Percentiles rank a stretch among this genome's conserved stretches.
Evolutionary conservation across 371 early-diverging fungal genomes (phyloP).

Genomic region (Rhizopus microsporus): DNA sequence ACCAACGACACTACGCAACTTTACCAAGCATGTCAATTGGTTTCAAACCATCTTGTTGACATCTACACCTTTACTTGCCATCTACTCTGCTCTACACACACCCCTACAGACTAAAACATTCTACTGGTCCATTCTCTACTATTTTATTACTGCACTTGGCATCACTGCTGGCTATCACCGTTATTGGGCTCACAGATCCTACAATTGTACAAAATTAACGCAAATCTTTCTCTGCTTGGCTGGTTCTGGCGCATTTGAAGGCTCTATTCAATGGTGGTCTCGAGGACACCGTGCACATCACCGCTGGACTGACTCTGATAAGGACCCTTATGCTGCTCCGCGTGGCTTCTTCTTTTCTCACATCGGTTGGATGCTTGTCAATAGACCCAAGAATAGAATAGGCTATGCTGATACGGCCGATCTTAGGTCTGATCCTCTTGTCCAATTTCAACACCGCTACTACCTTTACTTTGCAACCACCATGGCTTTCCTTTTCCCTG

Average conservation of each 20-base stretch:
- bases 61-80: constrained; percentile 79
- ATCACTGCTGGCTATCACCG: constrained; percentile 72
- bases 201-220: constrained; percentile 56
- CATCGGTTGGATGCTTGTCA: constrained; percentile 89
- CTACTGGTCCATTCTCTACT: constrained; percentile 77
- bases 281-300: constrained; percentile 92
- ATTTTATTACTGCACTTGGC: constrained; percentile 75
- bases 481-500: constrained; percentile 82
- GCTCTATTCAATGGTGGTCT: constrained; percentile 87
- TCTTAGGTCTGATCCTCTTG: constrained; percentile 75
- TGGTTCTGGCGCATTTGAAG: constrained; percentile 79
- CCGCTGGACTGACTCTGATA: constrained; percentile 84
- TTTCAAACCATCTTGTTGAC: constrained; percentile 72
- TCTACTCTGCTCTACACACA: constrained; percentile 76
- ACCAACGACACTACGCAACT: constrained; percentile 51
- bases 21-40: constrained; percentile 76
- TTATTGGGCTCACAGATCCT: constrained; percentile 77
- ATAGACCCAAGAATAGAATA: constrained; percentile 67
- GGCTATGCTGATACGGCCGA: constrained; percentile 87
- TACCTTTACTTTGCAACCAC: constrained; percentile 72
- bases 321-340: constrained; percentile 88
- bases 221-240: constrained; percentile 63
- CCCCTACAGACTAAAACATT: constrained; percentile 69
- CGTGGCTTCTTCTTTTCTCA: constrained; percentile 87
- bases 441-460: constrained; percentile 82